Evolutionary conservation across 2,329 filamentous ascomycete genomes (phyloP), one percentile per base, ranked within the genome.

Genomic region (Fusarium nanum): DNA sequence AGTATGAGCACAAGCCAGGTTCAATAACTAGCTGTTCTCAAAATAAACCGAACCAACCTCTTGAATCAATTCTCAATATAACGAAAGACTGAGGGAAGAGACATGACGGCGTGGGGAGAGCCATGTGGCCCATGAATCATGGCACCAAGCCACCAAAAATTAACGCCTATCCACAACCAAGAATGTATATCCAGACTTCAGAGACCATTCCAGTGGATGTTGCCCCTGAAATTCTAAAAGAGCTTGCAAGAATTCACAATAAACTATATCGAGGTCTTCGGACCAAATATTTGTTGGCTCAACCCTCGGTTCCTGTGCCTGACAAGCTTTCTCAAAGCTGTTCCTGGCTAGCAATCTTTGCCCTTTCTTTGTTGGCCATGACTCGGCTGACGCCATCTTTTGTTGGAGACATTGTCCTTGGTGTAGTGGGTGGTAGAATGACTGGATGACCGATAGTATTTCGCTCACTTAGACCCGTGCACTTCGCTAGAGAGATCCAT

Each of bases 291-390:
- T 12, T 42, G 41, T 45, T 50, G 22, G 27, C 62, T 55, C 11
- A 20, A 44, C 11, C 37, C 53, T 67, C 23, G 54, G 63, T 54
- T 46, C 67, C 63, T 67, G 64, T 56, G 28, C 56, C 64, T 67
- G 64, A 28, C 45, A 67, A 55, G 32, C n/a, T 32, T 34, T 46
- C 46, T 37, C 56, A 55, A 67, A 18, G 49, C 54, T 64, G 67
- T 70, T 70, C 67, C 63, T 70, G 67, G 67, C 67, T 70, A 64
- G 62, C 40, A 50, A 64, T 50, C 62, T 55, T 68, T 68, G 49
- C 49, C 53, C 53, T 45, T 64, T 28, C 58, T 68, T 71, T 64
- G 63, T 70, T 64, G 42, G 46, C 6, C 67, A 68, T 68, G 67
- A 71, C 63, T 70, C 67, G 57, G 47, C 62, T 64, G 46, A 56